phyloP scores from a whole-genome alignment of 768 basidiomycete species.

The Suillus plorans region DNA sequence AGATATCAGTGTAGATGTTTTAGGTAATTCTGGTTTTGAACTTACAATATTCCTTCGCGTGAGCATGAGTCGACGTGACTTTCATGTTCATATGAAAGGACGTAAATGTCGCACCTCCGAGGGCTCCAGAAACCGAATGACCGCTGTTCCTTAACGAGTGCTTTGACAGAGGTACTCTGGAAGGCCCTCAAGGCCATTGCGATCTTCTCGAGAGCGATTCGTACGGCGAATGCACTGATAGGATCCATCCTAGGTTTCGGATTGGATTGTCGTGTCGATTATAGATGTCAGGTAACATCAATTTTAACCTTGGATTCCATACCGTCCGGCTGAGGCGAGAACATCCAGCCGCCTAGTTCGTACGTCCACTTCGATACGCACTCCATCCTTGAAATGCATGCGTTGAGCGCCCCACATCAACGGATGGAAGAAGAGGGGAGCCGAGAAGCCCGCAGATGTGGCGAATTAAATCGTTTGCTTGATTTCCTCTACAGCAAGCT shows the following conservation, averaged over 20 bases:
- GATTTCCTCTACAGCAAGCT: conserved; percentile 59
- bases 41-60: conserved; percentile 84
- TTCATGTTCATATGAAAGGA: conserved; percentile 70
- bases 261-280: conserved; percentile 68
- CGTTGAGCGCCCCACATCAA: conserved; percentile 71
- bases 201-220: conserved; percentile 80
- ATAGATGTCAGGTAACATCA: background rate
- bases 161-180: conserved; percentile 65
- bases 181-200: conserved; percentile 64
- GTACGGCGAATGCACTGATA: conserved; percentile 69
- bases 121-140: conserved; percentile 91
- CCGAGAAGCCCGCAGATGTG: conserved; percentile 56
- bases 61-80: conserved; percentile 64
- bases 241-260: conserved; percentile 52
- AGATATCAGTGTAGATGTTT: conserved; percentile 36
- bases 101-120: conserved; percentile 84
- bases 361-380: conserved; percentile 73
- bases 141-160: conserved; percentile 71
- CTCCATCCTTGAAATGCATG: conserved; percentile 66
- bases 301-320: conserved; percentile 16
- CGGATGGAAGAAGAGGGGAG: conserved; percentile 68
- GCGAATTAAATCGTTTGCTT: conserved; percentile 62
- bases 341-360: conserved; percentile 66
- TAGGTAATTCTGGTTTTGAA: conserved; percentile 9
- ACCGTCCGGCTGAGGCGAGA: conserved; percentile 86